Evolutionary conservation across 495 filamentous ascomycete genomes (phyloP).

Genomic region (Lepidopterella palustris): DNA sequence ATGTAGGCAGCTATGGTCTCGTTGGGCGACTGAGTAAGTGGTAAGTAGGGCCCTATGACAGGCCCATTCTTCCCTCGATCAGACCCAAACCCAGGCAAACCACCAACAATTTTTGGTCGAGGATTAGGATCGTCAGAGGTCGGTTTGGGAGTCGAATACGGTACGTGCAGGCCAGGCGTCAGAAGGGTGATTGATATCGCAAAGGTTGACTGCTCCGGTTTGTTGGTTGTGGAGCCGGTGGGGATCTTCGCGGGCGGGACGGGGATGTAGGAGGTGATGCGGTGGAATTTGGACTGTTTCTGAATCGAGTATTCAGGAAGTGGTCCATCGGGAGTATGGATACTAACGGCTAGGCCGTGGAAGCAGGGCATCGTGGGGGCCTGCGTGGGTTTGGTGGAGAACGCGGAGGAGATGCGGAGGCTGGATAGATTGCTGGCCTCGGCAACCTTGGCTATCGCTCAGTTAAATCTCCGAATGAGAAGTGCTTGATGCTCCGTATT

Average conservation of each 20-base stretch:
- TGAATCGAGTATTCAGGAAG: constrained; percentile 90
- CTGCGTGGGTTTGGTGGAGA: background rate
- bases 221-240: constrained; percentile 56
- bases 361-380: constrained; percentile 80
- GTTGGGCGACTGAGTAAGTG: constrained; percentile 80
- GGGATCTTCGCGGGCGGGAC: constrained; percentile 81
- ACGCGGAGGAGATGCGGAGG: background rate
- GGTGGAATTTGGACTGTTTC: constrained; percentile 80
- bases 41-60: constrained; percentile 75
- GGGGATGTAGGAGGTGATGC: constrained; percentile 95
- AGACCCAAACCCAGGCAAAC: constrained; percentile 50
- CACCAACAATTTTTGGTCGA: constrained; percentile 69
- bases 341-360: constrained; percentile 93
- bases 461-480: background rate
- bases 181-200: constrained; percentile 94
- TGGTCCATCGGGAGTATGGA: constrained; percentile 83
- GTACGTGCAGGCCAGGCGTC: constrained; percentile 78
- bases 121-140: constrained; percentile 66
- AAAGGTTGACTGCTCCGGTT: constrained; percentile 87
- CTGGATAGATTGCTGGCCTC: background rate
- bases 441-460: background rate
- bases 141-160: constrained; percentile 78
- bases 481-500: background rate
- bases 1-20: constrained; percentile 98
- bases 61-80: constrained; percentile 50